phyloP scores from a whole-genome alignment of 495 filamentous ascomycete genomes.

The Parmelia sp. region DNA sequence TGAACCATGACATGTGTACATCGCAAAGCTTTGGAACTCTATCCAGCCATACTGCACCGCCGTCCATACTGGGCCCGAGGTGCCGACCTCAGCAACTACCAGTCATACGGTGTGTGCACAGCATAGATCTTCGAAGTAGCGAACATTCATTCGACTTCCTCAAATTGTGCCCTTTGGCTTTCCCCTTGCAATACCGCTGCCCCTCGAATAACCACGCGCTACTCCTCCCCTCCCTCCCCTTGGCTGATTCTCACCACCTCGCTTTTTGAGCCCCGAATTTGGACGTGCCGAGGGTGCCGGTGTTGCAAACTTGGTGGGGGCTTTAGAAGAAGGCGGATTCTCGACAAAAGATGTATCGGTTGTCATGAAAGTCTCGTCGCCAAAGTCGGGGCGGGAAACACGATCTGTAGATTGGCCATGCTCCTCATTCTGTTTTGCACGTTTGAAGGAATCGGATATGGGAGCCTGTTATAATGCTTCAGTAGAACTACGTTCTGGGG shows the following conservation, averaged over 20 bases:
- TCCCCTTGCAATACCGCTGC: slow-evolving; percentile 43
- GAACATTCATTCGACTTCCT: not conserved
- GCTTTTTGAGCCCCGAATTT: slow-evolving; percentile 32
- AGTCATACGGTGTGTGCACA: not conserved
- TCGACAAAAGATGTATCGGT: slow-evolving; percentile 94
- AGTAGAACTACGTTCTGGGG: not conserved
- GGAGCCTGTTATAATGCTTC: slow-evolving; percentile 45
- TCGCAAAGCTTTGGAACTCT: not conserved
- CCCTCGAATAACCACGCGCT: slow-evolving; percentile 33
- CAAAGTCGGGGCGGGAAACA: slow-evolving; percentile 28
- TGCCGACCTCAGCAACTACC: not conserved
- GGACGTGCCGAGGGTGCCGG: slow-evolving; percentile 39
- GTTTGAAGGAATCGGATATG: slow-evolving; percentile 64
- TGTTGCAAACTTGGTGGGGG: slow-evolving; percentile 57
- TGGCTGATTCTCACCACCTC: slow-evolving; percentile 31
- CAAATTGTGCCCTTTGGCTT: slow-evolving; percentile 31
- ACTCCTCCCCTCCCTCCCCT: slow-evolving; percentile 35
- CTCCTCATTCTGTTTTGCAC: slow-evolving; percentile 53
- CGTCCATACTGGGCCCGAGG: not conserved
- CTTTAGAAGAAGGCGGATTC: slow-evolving; percentile 69
- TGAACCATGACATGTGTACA: not conserved
- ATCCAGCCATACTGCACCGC: not conserved
- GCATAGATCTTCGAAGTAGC: not conserved
- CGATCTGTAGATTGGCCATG: slow-evolving; percentile 13
- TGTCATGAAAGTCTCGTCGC: slow-evolving; percentile 91